A percentile compares a stretch with the other conserved stretches of the same genome.
Evolutionary conservation across 1,139 yeast species (phyloP).

Genomic region (Geotrichum klebahnii): DNA sequence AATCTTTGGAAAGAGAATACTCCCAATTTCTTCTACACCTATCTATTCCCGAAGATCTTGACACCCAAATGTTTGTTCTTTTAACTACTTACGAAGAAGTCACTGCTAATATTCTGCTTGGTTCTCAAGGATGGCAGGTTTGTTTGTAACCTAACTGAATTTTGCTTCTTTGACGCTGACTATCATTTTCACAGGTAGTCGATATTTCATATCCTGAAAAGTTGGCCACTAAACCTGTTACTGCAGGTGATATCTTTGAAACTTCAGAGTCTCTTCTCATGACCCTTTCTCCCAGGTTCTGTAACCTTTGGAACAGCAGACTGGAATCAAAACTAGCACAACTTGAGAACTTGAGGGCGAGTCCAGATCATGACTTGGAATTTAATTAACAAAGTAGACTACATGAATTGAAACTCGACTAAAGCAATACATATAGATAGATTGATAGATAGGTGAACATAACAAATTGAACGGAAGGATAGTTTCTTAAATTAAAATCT

Average conservation of each 20-base stretch:
- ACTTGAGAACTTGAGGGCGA: constrained; percentile 5
- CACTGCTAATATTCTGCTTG: not conserved
- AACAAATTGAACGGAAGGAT: too few species aligned
- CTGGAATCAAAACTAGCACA: constrained; percentile 33
- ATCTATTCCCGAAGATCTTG: not conserved
- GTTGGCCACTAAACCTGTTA: not conserved
- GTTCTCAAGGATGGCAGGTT: constrained; percentile 8
- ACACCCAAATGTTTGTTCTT: not conserved
- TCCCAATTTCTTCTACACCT: not conserved
- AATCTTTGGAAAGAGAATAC: constrained; percentile 1
- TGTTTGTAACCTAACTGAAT: not conserved
- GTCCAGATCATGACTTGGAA: not conserved
- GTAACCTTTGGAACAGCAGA: constrained; percentile 36
- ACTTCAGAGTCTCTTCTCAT: constrained; percentile 49
- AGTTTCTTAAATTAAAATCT: too few species aligned
- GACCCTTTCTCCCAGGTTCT: constrained; percentile 41
- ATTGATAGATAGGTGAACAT: too few species aligned
- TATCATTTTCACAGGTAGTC: not conserved
- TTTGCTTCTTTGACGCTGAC: not conserved
- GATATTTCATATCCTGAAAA: not conserved
- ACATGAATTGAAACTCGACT: not conserved
- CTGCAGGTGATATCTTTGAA: constrained; percentile 31
- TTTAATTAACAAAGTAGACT: too few species aligned
- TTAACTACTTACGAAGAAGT: not conserved
- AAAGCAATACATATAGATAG: too few species aligned